Base-by-base conservation (phyloP, 805 yeast species). In the Blastobotrys muscicola region DNA sequence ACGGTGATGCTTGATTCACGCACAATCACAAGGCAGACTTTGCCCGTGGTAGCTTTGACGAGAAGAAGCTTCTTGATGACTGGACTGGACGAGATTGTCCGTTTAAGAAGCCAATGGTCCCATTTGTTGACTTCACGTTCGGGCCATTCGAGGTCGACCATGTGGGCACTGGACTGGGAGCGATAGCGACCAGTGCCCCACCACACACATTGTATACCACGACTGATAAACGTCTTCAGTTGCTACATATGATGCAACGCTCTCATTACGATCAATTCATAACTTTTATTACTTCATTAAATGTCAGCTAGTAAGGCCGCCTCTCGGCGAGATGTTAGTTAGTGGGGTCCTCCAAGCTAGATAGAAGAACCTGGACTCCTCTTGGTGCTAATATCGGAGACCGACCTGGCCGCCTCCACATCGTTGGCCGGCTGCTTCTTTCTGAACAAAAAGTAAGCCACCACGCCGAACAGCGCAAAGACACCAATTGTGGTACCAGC, bases 401-500 rank as follows among this genome's bases (percentile, higher is more conserved):
- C 26, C 6, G 26, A 20, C 26, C 26, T 6, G 31, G 29, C 38
- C 2, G n/a, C 30, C 9, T 16, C 38, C 20, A 23, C 15, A 14
- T 7, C 8, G 16, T 32, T 11, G 4, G 29, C 29, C n/a, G 14
- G 8, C 29, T 20, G 11, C 13, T 14, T 36, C 38, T 37, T 37
- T 30, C 36, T 29, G 50, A 43, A 52, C 13, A 58, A 37, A 7
- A 63, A 43, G 49, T 41, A 61, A 33, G 44, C 57, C 8, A 57
- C 41, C 13, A 51, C 61, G 39, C 66, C 72, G 13, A 59, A 33
- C 29, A 70, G 47, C 31, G 59, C 45, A 50, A 69, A 50, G 8
- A 68, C 73, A 45, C 67, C 70, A 42, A 71, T 56, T 30, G 69
- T 66, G 33, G 59, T 65, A 49, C 74, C 74, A 29, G 74, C 75